Conservation (phyloP, 352 stramenopile genomes). For the Pythium biforme region DNA sequence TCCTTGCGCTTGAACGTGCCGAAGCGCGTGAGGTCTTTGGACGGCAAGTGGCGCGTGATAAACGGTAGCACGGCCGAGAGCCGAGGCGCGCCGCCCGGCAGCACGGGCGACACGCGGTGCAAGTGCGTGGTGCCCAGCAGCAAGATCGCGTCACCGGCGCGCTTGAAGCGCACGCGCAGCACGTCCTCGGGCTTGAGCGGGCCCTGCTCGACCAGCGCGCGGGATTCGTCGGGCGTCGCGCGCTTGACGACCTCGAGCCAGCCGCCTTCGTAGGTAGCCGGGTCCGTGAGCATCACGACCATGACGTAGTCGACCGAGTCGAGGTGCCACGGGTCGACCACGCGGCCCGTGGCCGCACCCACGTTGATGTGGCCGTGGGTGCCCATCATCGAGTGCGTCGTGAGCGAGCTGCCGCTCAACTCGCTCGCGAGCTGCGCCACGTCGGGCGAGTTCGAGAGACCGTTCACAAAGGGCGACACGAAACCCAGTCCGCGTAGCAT, state of each 20-base stretch:
- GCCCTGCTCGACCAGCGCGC: conserved; percentile 19
- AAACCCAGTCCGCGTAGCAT: conserved; percentile 27
- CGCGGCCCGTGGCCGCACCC: conserved; percentile 20
- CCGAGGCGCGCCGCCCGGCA: conserved; percentile 17
- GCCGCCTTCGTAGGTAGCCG: conserved; percentile 21
- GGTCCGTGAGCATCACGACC: conserved; percentile 31
- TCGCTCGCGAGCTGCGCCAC: conserved; percentile 20
- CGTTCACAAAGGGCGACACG: conserved; percentile 25
- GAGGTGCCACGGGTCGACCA: conserved; percentile 27
- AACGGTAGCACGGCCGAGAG: conserved; percentile 28
- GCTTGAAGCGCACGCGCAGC: conserved; percentile 22
- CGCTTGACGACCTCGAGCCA: conserved; percentile 25
- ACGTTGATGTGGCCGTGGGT: conserved; percentile 31
- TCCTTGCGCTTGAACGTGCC: conserved; percentile 31
- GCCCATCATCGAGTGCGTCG: conserved; percentile 21
- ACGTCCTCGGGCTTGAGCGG: conserved; percentile 20
- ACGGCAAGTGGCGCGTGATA: conserved; percentile 24
- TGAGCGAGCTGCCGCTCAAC: conserved; percentile 20
- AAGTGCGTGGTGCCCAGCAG: conserved; percentile 25
- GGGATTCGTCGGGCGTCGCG: conserved; percentile 11
- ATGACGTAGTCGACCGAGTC: conserved; percentile 32
- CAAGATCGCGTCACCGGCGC: conserved; percentile 23
- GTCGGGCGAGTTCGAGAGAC: conserved; percentile 15
- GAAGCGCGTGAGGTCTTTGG: conserved; percentile 25
- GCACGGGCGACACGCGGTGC: conserved; percentile 24